Evolutionary conservation across 805 yeast genomes (phyloP).

Genomic region (Ogataea sp.): DNA sequence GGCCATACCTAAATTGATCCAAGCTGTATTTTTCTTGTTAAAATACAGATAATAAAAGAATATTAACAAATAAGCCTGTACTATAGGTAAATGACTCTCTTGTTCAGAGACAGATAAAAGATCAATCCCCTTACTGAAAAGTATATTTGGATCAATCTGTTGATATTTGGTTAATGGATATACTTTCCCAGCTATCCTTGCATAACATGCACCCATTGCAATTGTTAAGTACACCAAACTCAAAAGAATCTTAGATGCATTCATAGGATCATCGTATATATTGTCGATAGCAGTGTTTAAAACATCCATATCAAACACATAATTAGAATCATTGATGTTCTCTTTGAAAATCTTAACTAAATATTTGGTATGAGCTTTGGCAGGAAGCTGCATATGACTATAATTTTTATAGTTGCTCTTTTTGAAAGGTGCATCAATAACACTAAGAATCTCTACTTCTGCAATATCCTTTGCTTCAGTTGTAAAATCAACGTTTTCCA

Average conservation of each 20-base stretch:
- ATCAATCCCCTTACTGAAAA: slow-evolving; percentile 27
- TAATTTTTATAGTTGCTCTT: slow-evolving; percentile 7
- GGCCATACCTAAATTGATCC: slow-evolving; percentile 34
- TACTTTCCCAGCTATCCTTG: slow-evolving; percentile 9
- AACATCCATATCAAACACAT: slow-evolving; percentile 29
- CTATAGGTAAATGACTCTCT: slow-evolving; percentile 34
- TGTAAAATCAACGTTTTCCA: slow-evolving; percentile 15
- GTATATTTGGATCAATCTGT: slow-evolving; percentile 22
- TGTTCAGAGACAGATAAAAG: slow-evolving; percentile 24
- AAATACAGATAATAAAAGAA: slow-evolving; percentile 32
- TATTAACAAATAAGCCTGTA: slow-evolving; percentile 30
- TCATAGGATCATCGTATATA: slow-evolving; percentile 25
- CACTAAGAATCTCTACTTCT: slow-evolving; percentile 28
- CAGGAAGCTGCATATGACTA: slow-evolving; percentile 22
- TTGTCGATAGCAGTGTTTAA: slow-evolving; percentile 21
- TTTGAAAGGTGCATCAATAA: slow-evolving; percentile 28
- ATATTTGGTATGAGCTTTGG: slow-evolving; percentile 20
- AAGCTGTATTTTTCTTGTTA: slow-evolving; percentile 33
- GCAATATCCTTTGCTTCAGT: slow-evolving; percentile 25
- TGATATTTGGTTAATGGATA: slow-evolving; percentile 1
- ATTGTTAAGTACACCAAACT: slow-evolving; percentile 31
- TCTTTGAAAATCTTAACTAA: slow-evolving; percentile 25
- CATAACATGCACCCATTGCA: slow-evolving; percentile 34
- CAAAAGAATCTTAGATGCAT: slow-evolving; percentile 17
- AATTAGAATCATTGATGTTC: slow-evolving; percentile 32